Conservation (phyloP, 2,329 filamentous ascomycete species). For the Calonectria honghensis region DNA sequence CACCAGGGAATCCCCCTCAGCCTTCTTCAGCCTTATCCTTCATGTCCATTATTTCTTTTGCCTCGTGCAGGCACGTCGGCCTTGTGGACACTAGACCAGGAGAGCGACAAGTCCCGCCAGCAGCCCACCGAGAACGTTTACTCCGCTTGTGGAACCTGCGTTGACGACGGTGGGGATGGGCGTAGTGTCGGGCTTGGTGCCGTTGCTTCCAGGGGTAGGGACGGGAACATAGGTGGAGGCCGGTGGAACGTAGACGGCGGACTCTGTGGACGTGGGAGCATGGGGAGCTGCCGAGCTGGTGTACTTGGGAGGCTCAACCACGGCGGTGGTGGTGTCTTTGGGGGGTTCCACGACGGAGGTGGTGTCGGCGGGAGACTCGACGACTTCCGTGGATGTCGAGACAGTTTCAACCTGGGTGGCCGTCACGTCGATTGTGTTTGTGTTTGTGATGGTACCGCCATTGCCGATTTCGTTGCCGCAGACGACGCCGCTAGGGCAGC, state of each 20-base stretch:
- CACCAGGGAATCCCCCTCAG: too few relatives aligned
- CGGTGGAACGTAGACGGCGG: slow-evolving; percentile 9
- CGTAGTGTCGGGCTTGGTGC: slow-evolving; percentile 14
- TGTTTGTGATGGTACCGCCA: not conserved
- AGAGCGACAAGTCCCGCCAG: not conserved
- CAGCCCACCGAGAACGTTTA: not conserved
- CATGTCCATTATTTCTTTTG: not conserved
- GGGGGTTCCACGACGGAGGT: not conserved
- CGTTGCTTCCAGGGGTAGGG: slow-evolving; percentile 3
- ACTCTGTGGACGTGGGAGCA: slow-evolving; percentile 5
- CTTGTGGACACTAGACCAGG: not conserved
- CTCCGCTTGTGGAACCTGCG: not conserved
- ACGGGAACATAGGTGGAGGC: not conserved
- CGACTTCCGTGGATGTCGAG: not conserved
- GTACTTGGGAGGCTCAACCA: not conserved
- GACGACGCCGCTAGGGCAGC: slow-evolving; percentile 3
- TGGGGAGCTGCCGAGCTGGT: not conserved
- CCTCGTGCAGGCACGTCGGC: too few relatives aligned
- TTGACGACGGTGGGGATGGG: not conserved
- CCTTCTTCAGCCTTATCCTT: too few relatives aligned
- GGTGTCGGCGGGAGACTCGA: not conserved
- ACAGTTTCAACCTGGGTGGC: not conserved
- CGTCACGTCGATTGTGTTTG: not conserved
- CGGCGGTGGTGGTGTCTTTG: not conserved
- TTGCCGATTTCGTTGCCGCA: slow-evolving; percentile 15